phyloP scores from a whole-genome alignment of 148 eudicot genomes.

The Cornus controversa region DNA sequence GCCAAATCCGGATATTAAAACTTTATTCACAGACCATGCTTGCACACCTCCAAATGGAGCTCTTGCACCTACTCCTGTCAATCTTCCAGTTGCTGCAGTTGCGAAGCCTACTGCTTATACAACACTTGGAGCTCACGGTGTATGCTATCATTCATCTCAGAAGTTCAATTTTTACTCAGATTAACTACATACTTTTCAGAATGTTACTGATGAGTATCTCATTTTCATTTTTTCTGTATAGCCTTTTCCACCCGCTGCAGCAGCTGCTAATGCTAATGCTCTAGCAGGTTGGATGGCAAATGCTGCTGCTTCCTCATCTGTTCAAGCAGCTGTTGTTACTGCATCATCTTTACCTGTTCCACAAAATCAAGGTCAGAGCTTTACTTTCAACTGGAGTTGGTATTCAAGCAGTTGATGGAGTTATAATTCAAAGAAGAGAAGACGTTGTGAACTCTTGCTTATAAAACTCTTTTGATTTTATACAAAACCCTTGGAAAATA shows the following conservation, averaged over 20 bases:
- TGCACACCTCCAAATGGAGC: conserved; percentile 79
- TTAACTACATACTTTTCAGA: not conserved
- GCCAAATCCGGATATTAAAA: conserved; percentile 85
- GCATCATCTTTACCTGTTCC: conserved; percentile 73
- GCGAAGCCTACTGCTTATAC: conserved; percentile 72
- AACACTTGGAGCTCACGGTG: conserved; percentile 80
- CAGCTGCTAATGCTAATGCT: conserved; percentile 80
- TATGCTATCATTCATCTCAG: conserved; percentile 29
- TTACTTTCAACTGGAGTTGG: conserved; percentile 6
- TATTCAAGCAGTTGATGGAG: not conserved
- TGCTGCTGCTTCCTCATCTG: conserved; percentile 83
- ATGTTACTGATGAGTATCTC: conserved; percentile 12
- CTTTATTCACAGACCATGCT: conserved; percentile 78
- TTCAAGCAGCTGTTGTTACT: conserved; percentile 93
- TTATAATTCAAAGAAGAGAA: not conserved
- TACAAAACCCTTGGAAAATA: not conserved
- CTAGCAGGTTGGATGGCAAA: conserved; percentile 96
- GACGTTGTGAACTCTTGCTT: not conserved
- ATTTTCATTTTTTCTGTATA: conserved; percentile 28
- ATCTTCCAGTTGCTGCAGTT: conserved; percentile 64
- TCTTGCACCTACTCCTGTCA: conserved; percentile 63
- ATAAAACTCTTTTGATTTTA: not conserved
- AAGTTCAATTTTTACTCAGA: not conserved
- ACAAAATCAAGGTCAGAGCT: conserved; percentile 70
- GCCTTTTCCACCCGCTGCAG: conserved; percentile 81